Percentiles rank a stretch among this genome's conserved stretches.
These are phyloP conservation scores for Macrolepiota fuliginosa DNA, from an alignment of 768 basidiomycete genomes.

Conservation along the genomic window DNA sequence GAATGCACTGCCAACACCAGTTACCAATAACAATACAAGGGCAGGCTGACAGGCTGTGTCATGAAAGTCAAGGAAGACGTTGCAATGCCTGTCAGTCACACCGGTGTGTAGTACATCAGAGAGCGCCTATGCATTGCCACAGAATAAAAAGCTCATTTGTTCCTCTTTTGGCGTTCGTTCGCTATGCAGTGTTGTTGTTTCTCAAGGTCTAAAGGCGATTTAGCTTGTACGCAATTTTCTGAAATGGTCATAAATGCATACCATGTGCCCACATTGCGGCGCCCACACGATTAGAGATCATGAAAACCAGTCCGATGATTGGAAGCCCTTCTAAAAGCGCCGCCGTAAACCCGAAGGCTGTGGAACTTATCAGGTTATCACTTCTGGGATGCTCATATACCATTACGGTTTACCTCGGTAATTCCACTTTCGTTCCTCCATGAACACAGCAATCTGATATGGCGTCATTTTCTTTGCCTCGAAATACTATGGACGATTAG, in stretches of 20 bases:
- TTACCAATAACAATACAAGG: background rate
- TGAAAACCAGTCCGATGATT: constrained; percentile 77
- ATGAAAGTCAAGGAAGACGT: background rate
- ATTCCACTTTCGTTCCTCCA: constrained; percentile 90
- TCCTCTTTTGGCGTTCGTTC: constrained; percentile 15
- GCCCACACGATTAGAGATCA: constrained; percentile 84
- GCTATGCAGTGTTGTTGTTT: constrained; percentile 53
- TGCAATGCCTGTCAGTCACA: background rate
- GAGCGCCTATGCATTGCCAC: background rate
- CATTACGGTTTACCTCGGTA: constrained; percentile 55
- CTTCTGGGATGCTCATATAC: background rate
- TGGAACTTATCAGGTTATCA: background rate
- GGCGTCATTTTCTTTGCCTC: constrained; percentile 79
- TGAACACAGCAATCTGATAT: constrained; percentile 67
- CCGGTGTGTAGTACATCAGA: background rate
- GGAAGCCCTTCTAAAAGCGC: constrained; percentile 81
- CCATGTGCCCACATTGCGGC: constrained; percentile 95
- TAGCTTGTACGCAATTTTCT: background rate
- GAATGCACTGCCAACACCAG: background rate
- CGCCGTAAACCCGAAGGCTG: constrained; percentile 85
- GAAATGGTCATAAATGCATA: constrained; percentile 25
- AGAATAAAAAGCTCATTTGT: background rate
- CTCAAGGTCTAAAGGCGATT: constrained; percentile 47
- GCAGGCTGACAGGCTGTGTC: background rate
- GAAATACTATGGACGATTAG: constrained; percentile 61